Conservation (phyloP, 805 yeast species). For the Torulaspora microellipsoides region DNA sequence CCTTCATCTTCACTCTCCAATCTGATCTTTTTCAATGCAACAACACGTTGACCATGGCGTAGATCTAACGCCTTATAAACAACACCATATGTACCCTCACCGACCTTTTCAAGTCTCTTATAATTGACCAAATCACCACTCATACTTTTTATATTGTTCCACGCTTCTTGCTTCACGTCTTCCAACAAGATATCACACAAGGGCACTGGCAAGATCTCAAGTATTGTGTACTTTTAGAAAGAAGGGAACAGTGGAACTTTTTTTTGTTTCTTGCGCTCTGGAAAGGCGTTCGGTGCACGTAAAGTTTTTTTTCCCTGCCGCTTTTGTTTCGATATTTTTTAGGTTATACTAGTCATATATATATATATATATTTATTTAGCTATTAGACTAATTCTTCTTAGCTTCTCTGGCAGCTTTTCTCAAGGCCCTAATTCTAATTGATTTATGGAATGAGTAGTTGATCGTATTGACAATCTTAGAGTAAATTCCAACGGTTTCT, state of each 20-base stretch:
- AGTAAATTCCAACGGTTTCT: constrained; percentile 75
- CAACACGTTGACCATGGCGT: constrained; percentile 77
- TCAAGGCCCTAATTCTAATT: constrained; percentile 78
- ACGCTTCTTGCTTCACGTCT: too few species aligned
- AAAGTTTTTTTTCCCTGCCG: constrained; percentile 1
- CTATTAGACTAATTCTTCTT: constrained; percentile 22
- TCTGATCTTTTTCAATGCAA: constrained; percentile 91
- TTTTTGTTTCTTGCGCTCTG: neutral
- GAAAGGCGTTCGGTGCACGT: neutral
- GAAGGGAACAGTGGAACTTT: too few species aligned
- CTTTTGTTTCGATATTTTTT: neutral
- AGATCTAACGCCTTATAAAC: constrained; percentile 89
- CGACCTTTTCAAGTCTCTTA: constrained; percentile 92
- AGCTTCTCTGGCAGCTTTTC: constrained; percentile 43
- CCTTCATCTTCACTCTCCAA: constrained; percentile 93
- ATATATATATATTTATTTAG: neutral
- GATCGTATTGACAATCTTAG: constrained; percentile 59
- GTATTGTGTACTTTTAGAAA: too few species aligned
- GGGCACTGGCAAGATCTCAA: too few species aligned
- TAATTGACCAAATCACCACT: constrained; percentile 91
- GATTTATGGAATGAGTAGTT: constrained; percentile 74
- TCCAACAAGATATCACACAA: too few species aligned
- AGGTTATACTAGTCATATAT: constrained; percentile 2
- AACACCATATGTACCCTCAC: constrained; percentile 98
- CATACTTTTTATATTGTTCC: constrained; percentile 8